Evolutionary conservation across 768 basidiomycete genomes (phyloP).

Genomic region (Leccinum disarticulatum): DNA sequence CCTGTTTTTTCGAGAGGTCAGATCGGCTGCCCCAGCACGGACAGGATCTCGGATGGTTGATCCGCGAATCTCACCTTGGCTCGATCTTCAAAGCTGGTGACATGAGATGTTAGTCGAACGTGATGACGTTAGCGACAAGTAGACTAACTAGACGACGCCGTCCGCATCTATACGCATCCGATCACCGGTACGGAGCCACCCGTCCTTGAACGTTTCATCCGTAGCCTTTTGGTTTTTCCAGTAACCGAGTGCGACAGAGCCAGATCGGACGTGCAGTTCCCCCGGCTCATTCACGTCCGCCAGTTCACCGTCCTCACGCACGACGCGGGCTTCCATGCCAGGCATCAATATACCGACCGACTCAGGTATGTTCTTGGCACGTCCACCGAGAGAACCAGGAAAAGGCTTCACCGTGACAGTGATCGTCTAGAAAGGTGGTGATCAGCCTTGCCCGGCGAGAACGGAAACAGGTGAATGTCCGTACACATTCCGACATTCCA

Average conservation of each 20-base stretch:
- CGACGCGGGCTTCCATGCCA: slow-evolving; percentile 61
- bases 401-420: slow-evolving; percentile 44
- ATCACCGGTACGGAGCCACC: slow-evolving; percentile 80
- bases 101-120: background rate
- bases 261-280: slow-evolving; percentile 60
- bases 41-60: background rate
- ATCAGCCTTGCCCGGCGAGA: background rate
- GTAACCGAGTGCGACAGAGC: slow-evolving; percentile 64
- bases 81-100: slow-evolving; percentile 66
- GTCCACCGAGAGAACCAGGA: slow-evolving; percentile 47
- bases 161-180: slow-evolving; percentile 59
- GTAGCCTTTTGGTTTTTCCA: slow-evolving; percentile 71
- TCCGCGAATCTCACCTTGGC: slow-evolving; percentile 50
- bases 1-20: slow-evolving; percentile 40
- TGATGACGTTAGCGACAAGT: background rate
- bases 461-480: slow-evolving; percentile 24
- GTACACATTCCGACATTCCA: slow-evolving; percentile 68
- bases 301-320: slow-evolving; percentile 57
- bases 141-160: slow-evolving; percentile 63
- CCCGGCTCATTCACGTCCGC: slow-evolving; percentile 59
- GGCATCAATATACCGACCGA: slow-evolving; percentile 61
- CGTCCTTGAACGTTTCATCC: slow-evolving; percentile 59
- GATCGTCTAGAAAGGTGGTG: slow-evolving; percentile 47
- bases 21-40: background rate
- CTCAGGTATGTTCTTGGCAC: slow-evolving; percentile 38